Evolutionary conservation across 805 yeast genomes (phyloP), one percentile per base, ranked within the genome.

Genomic region (Allodekkera sacchari): DNA sequence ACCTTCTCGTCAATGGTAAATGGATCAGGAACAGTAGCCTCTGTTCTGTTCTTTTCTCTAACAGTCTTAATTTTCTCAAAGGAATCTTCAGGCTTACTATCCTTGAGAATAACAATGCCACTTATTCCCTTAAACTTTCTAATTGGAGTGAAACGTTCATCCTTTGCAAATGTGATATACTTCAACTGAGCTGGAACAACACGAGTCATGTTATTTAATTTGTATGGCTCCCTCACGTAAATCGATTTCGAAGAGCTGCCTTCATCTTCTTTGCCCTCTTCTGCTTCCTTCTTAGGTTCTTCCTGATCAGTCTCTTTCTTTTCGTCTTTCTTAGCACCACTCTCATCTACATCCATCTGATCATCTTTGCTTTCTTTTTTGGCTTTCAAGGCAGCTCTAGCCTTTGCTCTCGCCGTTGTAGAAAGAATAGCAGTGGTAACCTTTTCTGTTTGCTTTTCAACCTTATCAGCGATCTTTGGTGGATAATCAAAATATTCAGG

Each of bases 351-450:
- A 11, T 57, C 65, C 43, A 50, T 53, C 52, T 66, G 67, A 19
- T 66, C 75, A 35, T 66, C 63, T 27, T 73, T 71, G 28, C 40
- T 42, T 36, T 52, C 72, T 8, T 45, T 61, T 47, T 68, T 71
- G 46, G 66, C 63, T 50, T 69, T 68, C 43, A 65, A 64, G 27
- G 68, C 69, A 17, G 94, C 95, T 55, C 96, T 77, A 21, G 89
- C 92, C 56, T 83, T 84, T n/a, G 96, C 96, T 55, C 78, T 80
- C 12, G 78, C 84, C 3, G 98, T 89, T 1, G 96, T 89, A 3
- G 96, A 87, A 34, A 92, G 68, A 11, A 92, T 95, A 3, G 96
- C 98, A 25, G 95, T 83, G 2, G 87, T 83, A 30, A 87, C 71
- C 62, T 83, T 87, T 54, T 85, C 96, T 4, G 88, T 84, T 33